Evolutionary conservation across 2,329 filamentous ascomycete genomes (phyloP).

Genomic region (Xylaria sp.): DNA sequence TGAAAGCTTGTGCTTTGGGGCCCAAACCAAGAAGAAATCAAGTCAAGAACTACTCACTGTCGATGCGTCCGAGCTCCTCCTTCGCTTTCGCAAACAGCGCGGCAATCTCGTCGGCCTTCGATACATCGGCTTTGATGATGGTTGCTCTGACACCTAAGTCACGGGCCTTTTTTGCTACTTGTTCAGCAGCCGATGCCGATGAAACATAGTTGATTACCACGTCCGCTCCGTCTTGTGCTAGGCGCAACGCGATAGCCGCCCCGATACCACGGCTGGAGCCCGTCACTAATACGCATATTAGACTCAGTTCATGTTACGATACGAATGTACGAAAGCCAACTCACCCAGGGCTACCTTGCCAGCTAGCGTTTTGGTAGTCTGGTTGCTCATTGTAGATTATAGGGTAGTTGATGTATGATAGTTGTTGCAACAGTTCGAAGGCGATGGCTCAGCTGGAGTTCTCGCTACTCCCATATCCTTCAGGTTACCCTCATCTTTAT

Average conservation of each 20-base stretch:
- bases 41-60: constrained; percentile 16
- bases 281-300: constrained; percentile 13
- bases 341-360: constrained; percentile 10
- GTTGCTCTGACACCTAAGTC: constrained; percentile 19
- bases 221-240: constrained; percentile 5
- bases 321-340: not conserved
- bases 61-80: constrained; percentile 40
- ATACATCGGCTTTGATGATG: constrained; percentile 43
- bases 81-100: constrained; percentile 40
- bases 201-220: constrained; percentile 23
- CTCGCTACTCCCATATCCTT: not conserved
- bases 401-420: not conserved
- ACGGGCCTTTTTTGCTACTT: constrained; percentile 29
- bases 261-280: constrained; percentile 18
- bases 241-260: constrained; percentile 12
- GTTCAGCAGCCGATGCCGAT: not conserved
- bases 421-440: not conserved
- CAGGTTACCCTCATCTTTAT: not conserved
- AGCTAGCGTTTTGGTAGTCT: not conserved
- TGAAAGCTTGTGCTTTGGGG: not conserved
- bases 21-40: too few relatives aligned
- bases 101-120: constrained; percentile 40
- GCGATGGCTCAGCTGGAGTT: not conserved
- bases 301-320: not conserved
- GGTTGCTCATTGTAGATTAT: not conserved